These are phyloP conservation scores for Trypethelium eluteriae DNA, from an alignment of 495 filamentous ascomycete species.

Conservation along the genomic window DNA sequence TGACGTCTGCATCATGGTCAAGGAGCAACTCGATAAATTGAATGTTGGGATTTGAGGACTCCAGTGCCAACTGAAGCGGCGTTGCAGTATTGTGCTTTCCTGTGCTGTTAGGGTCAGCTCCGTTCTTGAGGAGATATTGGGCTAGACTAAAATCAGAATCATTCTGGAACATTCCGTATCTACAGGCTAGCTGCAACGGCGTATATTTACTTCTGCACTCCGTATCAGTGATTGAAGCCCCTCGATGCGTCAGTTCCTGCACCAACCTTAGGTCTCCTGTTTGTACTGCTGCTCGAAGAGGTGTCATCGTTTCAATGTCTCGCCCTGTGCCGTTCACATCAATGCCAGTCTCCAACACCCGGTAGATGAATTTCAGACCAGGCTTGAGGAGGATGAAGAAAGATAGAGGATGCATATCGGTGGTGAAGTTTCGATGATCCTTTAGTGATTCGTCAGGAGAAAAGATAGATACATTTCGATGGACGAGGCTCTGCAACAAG, in stretches of 20 bases:
- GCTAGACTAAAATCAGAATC: background rate
- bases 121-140: background rate
- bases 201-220: background rate
- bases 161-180: background rate
- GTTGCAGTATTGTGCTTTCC: background rate
- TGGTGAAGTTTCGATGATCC: background rate
- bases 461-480: background rate
- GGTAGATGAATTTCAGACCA: background rate
- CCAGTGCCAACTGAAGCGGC: background rate
- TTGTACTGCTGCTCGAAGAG: background rate
- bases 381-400: constrained; percentile 2
- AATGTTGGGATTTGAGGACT: background rate
- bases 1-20: background rate
- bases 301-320: background rate
- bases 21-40: constrained; percentile 2
- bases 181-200: background rate
- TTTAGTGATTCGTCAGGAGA: background rate
- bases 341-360: background rate
- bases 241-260: background rate
- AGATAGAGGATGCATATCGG: background rate
- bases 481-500: background rate
- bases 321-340: constrained; percentile 10
- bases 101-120: background rate
- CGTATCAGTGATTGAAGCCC: background rate
- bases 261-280: background rate